Evolutionary conservation across 352 stramenopile genomes (phyloP).

Genomic region (Globisporangium nodosum): DNA sequence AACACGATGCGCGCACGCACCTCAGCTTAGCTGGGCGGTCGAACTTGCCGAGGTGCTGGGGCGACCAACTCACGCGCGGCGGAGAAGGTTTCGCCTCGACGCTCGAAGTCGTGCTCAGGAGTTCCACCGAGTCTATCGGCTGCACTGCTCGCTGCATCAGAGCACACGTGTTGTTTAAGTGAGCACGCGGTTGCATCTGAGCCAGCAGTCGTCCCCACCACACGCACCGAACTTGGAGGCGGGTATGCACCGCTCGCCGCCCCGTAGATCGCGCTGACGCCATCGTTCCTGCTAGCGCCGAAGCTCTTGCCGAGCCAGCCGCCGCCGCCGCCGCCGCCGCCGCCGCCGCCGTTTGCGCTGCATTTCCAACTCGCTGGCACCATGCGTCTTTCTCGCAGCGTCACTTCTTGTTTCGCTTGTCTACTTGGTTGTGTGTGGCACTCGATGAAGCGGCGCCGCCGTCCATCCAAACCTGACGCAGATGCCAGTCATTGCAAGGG

Average conservation of each 20-base stretch:
- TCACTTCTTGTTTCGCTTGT: neutral
- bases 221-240: neutral
- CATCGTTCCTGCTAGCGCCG: neutral
- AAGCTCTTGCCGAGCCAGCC: no score
- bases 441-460: no score
- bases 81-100: neutral
- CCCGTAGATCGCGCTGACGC: conserved; percentile 25
- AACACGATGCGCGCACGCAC: neutral
- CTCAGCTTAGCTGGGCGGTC: conserved; percentile 6
- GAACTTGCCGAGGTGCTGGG: conserved; percentile 10
- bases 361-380: neutral
- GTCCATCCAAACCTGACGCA: no score
- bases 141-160: neutral
- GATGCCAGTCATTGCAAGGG: neutral
- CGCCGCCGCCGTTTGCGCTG: no score
- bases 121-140: neutral
- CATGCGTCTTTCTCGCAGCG: neutral
- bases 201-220: no score
- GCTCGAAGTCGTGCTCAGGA: neutral
- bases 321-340: no score
- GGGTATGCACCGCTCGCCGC: conserved; percentile 18
- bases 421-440: no score
- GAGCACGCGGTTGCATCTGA: neutral
- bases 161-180: neutral
- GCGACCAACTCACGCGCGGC: neutral